Evolutionary conservation across 495 filamentous ascomycete species (phyloP).

Genomic region (Talaromyces borbonicus): DNA sequence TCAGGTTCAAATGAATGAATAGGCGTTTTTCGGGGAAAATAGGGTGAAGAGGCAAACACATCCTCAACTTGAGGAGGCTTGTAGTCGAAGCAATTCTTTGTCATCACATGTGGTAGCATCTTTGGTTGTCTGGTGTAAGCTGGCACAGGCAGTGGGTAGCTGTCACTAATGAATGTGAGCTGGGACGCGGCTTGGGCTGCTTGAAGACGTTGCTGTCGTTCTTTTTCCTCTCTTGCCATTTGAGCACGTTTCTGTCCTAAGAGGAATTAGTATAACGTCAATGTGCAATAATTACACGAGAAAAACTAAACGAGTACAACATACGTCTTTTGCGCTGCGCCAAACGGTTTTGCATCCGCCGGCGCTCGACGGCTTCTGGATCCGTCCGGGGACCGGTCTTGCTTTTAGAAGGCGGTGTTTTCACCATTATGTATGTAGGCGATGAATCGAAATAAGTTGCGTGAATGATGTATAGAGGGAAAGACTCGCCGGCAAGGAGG

Average conservation of each 20-base stretch:
- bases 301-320: no score
- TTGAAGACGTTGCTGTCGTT: conserved; percentile 6
- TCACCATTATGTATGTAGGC: background rate
- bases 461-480: background rate
- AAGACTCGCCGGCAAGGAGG: no score
- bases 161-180: conserved; percentile 5
- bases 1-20: background rate
- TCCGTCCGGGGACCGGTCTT: conserved; percentile 5
- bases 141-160: background rate
- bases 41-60: conserved; percentile 1
- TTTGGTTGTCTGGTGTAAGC: background rate
- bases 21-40: conserved; percentile 1
- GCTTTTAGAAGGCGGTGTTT: conserved; percentile 7
- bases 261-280: background rate
- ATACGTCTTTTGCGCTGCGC: conserved; percentile 7
- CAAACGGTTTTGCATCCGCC: conserved; percentile 8
- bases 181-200: conserved; percentile 8
- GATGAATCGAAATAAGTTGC: background rate
- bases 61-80: background rate
- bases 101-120: background rate
- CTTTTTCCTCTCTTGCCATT: conserved; percentile 7
- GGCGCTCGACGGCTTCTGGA: conserved; percentile 7
- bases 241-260: conserved; percentile 5
- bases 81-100: conserved; percentile 2
- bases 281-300: no score